Conservation (phyloP, 768 basidiomycete species). For the Udeniomyces megalosporus region DNA sequence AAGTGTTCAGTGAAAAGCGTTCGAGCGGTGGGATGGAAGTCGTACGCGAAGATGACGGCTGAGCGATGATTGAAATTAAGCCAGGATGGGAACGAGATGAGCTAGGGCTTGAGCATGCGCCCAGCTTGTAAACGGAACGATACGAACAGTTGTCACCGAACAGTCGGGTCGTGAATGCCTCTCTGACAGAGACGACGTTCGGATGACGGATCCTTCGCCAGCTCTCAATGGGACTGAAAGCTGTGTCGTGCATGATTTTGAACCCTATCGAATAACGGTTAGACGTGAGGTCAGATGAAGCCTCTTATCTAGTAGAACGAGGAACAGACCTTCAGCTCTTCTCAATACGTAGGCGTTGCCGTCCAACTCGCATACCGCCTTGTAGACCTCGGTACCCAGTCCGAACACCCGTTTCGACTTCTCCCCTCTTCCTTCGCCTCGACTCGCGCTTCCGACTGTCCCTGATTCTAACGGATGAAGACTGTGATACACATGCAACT, state of each 20-base stretch:
- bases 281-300: too few relatives aligned
- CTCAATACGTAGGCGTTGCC: constrained; percentile 61
- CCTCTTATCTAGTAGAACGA: not conserved
- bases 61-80: not conserved
- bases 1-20: constrained; percentile 65
- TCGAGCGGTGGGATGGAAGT: constrained; percentile 67
- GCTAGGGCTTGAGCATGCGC: not conserved
- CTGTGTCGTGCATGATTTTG: constrained; percentile 60
- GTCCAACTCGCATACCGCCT: constrained; percentile 59
- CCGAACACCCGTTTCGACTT: constrained; percentile 42
- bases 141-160: constrained; percentile 80
- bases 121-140: not conserved
- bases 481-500: constrained; percentile 78
- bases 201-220: constrained; percentile 81
- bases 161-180: constrained; percentile 86
- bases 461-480: constrained; percentile 54
- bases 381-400: constrained; percentile 71
- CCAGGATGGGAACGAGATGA: not conserved
- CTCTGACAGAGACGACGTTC: constrained; percentile 60
- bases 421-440: constrained; percentile 40
- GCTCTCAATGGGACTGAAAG: constrained; percentile 63
- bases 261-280: constrained; percentile 60
- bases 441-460: constrained; percentile 24
- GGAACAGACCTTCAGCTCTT: constrained; percentile 64
- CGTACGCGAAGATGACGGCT: constrained; percentile 85